Base-by-base conservation (phyloP, 768 basidiomycete genomes). In the Clitopilus passeckerianus region DNA sequence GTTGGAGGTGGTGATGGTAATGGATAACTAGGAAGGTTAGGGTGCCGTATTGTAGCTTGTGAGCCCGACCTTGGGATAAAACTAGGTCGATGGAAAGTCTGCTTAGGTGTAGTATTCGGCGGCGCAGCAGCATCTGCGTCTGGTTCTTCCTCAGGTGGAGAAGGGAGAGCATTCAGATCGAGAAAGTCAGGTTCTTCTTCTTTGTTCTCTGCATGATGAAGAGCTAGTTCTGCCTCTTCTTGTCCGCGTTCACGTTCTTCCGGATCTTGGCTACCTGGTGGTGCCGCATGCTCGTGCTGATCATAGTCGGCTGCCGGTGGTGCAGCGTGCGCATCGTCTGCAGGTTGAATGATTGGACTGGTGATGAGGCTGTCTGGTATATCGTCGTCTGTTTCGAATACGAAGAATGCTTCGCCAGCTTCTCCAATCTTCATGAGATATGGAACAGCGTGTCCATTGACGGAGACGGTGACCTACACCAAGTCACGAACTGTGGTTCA, bases 391-490 rank as follows among this genome's bases (percentile, higher is more conserved):
- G 96, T 98, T 73, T 99, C 96, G 64, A 98, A 93, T 41, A 99
- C 90, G 68, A 98, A 98, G 80, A 98, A 99, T 0, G 95, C 97
- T 74, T 99, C 97, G 5, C 97, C 97, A 1, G 97, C 94, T 60
- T 98, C 97, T 41, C 95, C 95, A 61, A 98, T 94, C 80, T 99
- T 98, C 97, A 99, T 99, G 72, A 82, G 83, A 72, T 92, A 98
- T 0, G 96, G 96, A 58, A 95, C 89, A 46, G 82, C 80, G 65
- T 86, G 78, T 41, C 90, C 92, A 74, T 97, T 95, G 67, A 98
- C 87, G 55, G 85, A 84, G 34, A 98, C 84, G 62, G 87, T 91
- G 63, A 98, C 96, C 93, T 95, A 63, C 34, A 50, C 30, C 57
- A 16, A 15, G 20, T 44, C n/a, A 53, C 35, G 53, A 59, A 43